Percentiles rank a stretch among this genome's conserved stretches.
Conservation (phyloP, 2,329 filamentous ascomycete species). For the Colletotrichum higginsianum region DNA sequence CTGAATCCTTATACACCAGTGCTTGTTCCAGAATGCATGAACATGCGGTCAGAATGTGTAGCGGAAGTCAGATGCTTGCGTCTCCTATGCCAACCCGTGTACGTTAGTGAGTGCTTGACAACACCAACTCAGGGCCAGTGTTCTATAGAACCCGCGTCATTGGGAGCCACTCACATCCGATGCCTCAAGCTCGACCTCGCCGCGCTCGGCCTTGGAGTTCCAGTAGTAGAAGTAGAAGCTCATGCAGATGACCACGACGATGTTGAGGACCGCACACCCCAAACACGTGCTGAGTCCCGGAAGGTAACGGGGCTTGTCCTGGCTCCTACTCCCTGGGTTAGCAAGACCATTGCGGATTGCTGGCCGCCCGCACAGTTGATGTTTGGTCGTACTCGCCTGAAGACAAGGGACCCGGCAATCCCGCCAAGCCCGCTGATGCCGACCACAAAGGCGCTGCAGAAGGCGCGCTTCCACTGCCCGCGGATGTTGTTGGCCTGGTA, state of each 20-base stretch:
- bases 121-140: not conserved
- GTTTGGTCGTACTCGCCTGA: constrained; percentile 21
- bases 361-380: not conserved
- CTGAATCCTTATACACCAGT: not conserved
- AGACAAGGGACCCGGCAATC: constrained; percentile 42
- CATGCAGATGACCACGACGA: constrained; percentile 17
- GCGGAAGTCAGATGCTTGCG: constrained; percentile 28
- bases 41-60: constrained; percentile 4
- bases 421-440: constrained; percentile 40
- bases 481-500: constrained; percentile 43
- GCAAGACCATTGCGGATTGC: not conserved
- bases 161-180: constrained; percentile 18
- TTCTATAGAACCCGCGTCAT: too few species aligned
- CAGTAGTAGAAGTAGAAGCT: constrained; percentile 31
- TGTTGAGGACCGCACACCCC: constrained; percentile 31
- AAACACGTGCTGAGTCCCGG: constrained; percentile 32
- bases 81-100: constrained; percentile 14
- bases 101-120: not conserved
- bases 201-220: constrained; percentile 24
- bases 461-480: constrained; percentile 43
- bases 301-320: constrained; percentile 33
- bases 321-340: constrained; percentile 1
- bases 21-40: too few species aligned
- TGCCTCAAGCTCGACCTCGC: constrained; percentile 32
- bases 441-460: constrained; percentile 41